Conservation (phyloP, 768 basidiomycete species). For the Rhodotorula taiwanensis region DNA sequence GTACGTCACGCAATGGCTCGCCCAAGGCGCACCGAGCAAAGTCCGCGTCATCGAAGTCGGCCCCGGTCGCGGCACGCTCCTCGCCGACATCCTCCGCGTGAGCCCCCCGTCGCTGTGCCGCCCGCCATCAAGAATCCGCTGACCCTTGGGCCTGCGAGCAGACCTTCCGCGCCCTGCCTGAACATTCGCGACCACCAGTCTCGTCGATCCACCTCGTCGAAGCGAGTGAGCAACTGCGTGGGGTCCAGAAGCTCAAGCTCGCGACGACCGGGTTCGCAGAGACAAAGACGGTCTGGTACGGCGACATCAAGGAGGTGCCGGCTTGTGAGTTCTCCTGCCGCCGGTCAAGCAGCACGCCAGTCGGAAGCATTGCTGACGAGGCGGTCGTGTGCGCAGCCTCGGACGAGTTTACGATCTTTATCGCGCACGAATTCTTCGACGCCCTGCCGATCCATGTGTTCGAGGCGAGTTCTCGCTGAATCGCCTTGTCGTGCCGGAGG, state of each 20-base stretch:
- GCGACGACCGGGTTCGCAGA: conserved; percentile 13
- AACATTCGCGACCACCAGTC: conserved; percentile 18
- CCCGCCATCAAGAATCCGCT: not conserved
- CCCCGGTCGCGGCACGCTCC: conserved; percentile 85
- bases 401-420: conserved; percentile 65
- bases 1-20: conserved; percentile 69
- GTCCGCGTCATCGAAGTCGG: conserved; percentile 83
- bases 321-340: conserved; percentile 38
- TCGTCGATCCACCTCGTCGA: conserved; percentile 40
- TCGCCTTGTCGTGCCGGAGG: too few species aligned
- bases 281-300: conserved; percentile 59
- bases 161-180: conserved; percentile 49
- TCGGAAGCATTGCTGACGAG: too few species aligned
- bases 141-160: conserved; percentile 9
- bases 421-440: conserved; percentile 98
- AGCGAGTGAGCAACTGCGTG: conserved; percentile 27
- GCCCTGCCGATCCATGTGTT: conserved; percentile 86
- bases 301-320: conserved; percentile 57
- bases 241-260: conserved; percentile 31
- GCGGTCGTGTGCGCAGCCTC: conserved; percentile 38
- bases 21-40: conserved; percentile 49
- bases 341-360: not conserved
- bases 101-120: conserved; percentile 36
- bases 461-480: too few species aligned
- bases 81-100: conserved; percentile 81